Base-by-base conservation (phyloP, 371 early-diverging fungal species). In the Mortierella sp. region DNA sequence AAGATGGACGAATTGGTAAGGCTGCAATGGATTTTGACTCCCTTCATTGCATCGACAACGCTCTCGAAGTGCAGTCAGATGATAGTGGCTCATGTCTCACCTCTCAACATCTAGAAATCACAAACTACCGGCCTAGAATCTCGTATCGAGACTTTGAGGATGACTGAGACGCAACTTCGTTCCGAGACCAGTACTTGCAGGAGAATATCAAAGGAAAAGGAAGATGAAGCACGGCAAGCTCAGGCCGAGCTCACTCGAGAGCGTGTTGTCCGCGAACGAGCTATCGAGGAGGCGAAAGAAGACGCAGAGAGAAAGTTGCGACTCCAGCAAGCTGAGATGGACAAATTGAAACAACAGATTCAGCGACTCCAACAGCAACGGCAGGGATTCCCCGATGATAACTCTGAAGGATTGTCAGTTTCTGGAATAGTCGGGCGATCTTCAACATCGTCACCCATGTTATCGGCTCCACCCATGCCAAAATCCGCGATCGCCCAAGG, bases 261-360 rank as follows among this genome's bases (percentile, higher is more conserved):
- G 25, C 52, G 57, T 2, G 49, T 82, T 41, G 69, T 50, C 34
- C 55, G 68, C n/a, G 76, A 79, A 28, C 47, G 78, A 31, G 65
- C 81, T 13, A 61, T 80, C 2, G 52, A 71, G 25, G 69, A 70
- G 24, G 74, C 77, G 29, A 78, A 81, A 41, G 85, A 80, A 39
- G 63, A 64, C 0, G 71, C 59, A 31, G 70, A 80, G 17, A 77
- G 82, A 50, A 82, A 83, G 41, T 64, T 63, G 3, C 67, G 80
- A 10, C 79, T 81, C 54, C 64, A 21, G 39, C 83, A 85, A 50
- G 79, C 80, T 19, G 81, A 80, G 27, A 41, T 82, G 0, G 73
- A 73, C 27, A 66, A 67, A 28, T 56, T 66, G 41, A 73, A 73
- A 56, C 51, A 44, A 2, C 67, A 63, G 45, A 54, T 73, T 19